phyloP scores from a whole-genome alignment of 441 rosid genomes.

The Biscutella laevigata region DNA sequence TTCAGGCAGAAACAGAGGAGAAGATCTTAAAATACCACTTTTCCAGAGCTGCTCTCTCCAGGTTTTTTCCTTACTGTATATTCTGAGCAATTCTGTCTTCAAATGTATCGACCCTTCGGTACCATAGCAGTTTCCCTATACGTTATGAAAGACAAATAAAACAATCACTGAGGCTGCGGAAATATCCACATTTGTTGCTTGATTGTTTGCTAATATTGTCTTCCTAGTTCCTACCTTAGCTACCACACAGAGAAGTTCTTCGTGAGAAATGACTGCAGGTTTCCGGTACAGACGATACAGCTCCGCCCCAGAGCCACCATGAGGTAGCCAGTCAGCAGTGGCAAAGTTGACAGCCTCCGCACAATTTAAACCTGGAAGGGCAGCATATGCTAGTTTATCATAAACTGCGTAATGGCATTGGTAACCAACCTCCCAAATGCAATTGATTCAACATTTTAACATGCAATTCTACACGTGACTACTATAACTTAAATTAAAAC shows the following conservation, averaged over 20 bases:
- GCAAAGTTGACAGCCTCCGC: constrained; percentile 99
- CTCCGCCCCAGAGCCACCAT: constrained; percentile 81
- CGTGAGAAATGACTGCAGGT: constrained; percentile 86
- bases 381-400: background rate
- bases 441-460: background rate
- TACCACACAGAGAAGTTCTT: constrained; percentile 93
- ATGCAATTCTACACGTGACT: background rate
- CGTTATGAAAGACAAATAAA: constrained; percentile 8
- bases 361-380: constrained; percentile 72
- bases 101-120: constrained; percentile 52
- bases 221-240: constrained; percentile 68
- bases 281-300: constrained; percentile 77
- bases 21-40: constrained; percentile 71
- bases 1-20: constrained; percentile 58
- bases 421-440: background rate
- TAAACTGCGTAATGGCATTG: background rate
- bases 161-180: constrained; percentile 1
- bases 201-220: constrained; percentile 3
- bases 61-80: constrained; percentile 53
- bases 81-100: constrained; percentile 68
- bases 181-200: constrained; percentile 1
- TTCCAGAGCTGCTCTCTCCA: constrained; percentile 85
- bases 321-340: constrained; percentile 97
- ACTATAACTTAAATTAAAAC: constrained; percentile 6
- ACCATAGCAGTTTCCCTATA: constrained; percentile 44